phyloP scores from a whole-genome alignment of 2,329 filamentous ascomycete species.

The Phoma sp. region DNA sequence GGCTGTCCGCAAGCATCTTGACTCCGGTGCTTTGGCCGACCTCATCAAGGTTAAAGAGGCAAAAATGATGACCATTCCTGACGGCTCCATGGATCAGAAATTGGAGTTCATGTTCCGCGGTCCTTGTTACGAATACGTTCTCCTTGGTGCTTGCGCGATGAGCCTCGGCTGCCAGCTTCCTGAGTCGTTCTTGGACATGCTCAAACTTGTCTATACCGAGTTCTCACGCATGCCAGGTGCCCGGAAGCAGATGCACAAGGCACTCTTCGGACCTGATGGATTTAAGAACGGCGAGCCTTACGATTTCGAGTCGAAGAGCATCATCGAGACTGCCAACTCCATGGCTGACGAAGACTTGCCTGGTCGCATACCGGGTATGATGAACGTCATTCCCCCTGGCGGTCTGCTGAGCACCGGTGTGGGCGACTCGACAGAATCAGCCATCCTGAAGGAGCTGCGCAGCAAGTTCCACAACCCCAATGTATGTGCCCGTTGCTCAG shows the following conservation, averaged over 20 bases:
- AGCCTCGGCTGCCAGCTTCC: conserved; percentile 25
- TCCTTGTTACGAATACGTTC: conserved; percentile 25
- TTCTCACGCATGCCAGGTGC: conserved; percentile 21
- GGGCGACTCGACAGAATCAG: conserved; percentile 16
- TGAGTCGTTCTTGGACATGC: conserved; percentile 14
- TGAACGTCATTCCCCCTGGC: conserved; percentile 23
- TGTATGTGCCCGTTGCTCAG: conserved; percentile 23
- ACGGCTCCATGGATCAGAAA: conserved; percentile 1
- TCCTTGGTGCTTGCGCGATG: conserved; percentile 30
- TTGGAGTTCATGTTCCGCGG: conserved; percentile 10
- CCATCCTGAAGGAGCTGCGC: conserved; percentile 28
- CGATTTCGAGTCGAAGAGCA: conserved; percentile 25
- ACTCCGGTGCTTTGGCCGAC: conserved; percentile 20
- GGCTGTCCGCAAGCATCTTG: conserved; percentile 25
- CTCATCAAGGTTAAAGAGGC: conserved; percentile 20
- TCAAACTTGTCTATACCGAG: conserved; percentile 27
- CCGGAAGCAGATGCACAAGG: conserved; percentile 25
- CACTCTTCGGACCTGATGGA: conserved; percentile 25
- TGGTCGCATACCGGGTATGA: conserved; percentile 2
- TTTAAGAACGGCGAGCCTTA: conserved; percentile 26
- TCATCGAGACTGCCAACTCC: conserved; percentile 9
- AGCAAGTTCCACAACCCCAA: conserved; percentile 20
- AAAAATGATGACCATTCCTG: conserved; percentile 15
- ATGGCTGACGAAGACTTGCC: background rate
- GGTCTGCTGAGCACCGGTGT: conserved; percentile 23